A percentile compares a stretch with the other conserved stretches of the same genome.
phyloP scores from a whole-genome alignment of 345 rosid genomes.

The Heritiera littoralis region DNA sequence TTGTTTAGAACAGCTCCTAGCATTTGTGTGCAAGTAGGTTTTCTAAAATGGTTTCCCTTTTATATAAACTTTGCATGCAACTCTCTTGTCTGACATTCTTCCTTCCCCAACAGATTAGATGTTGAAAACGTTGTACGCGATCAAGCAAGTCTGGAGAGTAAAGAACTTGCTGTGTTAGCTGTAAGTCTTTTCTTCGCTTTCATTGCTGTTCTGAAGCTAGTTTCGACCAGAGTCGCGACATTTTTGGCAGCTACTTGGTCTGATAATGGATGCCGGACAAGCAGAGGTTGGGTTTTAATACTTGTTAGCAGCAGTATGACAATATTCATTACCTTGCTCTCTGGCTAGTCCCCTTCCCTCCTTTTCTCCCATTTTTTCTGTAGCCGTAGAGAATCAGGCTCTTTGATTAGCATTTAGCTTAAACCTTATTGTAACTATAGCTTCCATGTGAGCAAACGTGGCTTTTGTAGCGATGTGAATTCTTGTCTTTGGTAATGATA shows the following conservation, averaged over 20 bases:
- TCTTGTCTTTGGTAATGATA: not conserved
- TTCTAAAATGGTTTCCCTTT: not conserved
- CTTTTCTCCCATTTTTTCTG: not conserved
- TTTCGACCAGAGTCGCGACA: slow-evolving; percentile 42
- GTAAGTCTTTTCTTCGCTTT: slow-evolving; percentile 65
- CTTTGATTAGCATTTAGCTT: not conserved
- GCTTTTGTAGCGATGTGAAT: not conserved
- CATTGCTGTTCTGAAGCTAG: slow-evolving; percentile 59
- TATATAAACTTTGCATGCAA: slow-evolving; percentile 7
- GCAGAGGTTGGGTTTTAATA: slow-evolving; percentile 75
- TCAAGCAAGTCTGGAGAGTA: slow-evolving; percentile 61
- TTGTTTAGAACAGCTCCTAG: not conserved
- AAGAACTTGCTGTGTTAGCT: slow-evolving; percentile 63
- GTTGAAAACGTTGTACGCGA: slow-evolving; percentile 55
- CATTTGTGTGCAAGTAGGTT: not conserved
- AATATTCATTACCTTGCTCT: slow-evolving; percentile 71
- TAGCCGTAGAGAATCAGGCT: not conserved
- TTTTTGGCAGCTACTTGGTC: slow-evolving; percentile 34
- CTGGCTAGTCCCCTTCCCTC: slow-evolving; percentile 35
- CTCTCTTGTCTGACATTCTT: not conserved
- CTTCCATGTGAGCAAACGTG: not conserved
- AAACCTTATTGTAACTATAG: slow-evolving; percentile 20
- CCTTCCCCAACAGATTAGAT: slow-evolving; percentile 48
- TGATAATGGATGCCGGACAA: slow-evolving; percentile 37
- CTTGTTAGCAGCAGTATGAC: slow-evolving; percentile 79